Base-by-base conservation (phyloP, 805 yeast species). In the Saccharomycopsis synnaedendra region DNA sequence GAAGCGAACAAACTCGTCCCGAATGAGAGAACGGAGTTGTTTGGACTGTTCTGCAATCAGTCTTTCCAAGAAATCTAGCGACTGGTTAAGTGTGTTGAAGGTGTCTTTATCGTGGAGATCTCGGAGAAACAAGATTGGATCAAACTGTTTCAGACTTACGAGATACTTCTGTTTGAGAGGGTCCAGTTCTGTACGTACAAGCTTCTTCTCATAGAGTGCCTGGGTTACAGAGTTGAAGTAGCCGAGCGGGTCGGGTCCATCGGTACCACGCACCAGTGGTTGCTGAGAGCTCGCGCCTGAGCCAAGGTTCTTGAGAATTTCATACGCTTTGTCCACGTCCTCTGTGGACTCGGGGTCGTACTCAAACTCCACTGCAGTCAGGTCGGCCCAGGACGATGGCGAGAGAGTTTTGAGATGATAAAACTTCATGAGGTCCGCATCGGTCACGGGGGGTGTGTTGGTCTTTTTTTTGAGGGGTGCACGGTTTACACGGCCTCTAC, bases 1-100 rank as follows among this genome's bases (percentile, higher is more conserved):
- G 53, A 81, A 82, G 54, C 72, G 70, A 46, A 76, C 73, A 55
- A 78, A 81, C 57, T 83, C 85, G 9, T 69, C 63, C 54, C 77
- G 77, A 10, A 82, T 76, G 39, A 80, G 60, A 10, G 59, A 56
- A 49, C 74, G 71, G 56, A 80, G 60, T 19, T 72, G 73, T 5
- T 69, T 66, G 37, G 78, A 73, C 54, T 75, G 75, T 2, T 68
- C 61, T 5, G 69, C 65, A 33, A 82, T 70, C 27, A 75, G 69
- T 29, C 58, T 53, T 48, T 79, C 80, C 43, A 82, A 61, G 44
- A 60, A 64, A 34, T 66, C 71, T 47, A 80, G 64, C 1, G 82
- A 73, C 5, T 60, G 56, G 32, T 66, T 62, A 40, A 82, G 60
- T 35, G 78, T 72, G 10, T 68, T 69, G 52, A 73, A 72, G 3